Base-by-base conservation (phyloP, 371 early-diverging fungal species). In the Fennellomyces sp. region DNA sequence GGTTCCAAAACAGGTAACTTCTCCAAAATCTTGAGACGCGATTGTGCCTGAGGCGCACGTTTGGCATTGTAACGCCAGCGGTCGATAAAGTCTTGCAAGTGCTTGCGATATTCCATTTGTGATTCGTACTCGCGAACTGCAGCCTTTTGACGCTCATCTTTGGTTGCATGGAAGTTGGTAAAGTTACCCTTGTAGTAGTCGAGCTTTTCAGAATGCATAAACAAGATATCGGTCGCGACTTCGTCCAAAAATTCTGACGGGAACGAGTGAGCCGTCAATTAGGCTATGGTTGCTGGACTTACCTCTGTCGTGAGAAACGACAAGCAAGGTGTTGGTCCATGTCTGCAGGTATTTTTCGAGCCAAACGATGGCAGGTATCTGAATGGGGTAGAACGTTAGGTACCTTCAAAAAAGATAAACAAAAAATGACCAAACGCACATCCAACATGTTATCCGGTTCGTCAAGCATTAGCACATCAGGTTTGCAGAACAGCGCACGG, bases 1-100 rank as follows among this genome's bases (percentile, higher is more conserved):
- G 89, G 85, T 57, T 94, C 92, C 45, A 98, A 80, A 49, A 85
- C 92, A 2, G 97, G 97, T 33, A 99, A 74, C 66, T 98, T 98
- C 72, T 99, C 98, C 57, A 99, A 80, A 60, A 97, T 92, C 84
- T 99, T 99, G 73, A 99, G 89, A 80, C 94, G 97, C 66, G 88
- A 90, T 81, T 99, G 99, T 10, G 98, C 99, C 76, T 97, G 97
- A 26, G 97, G 91, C 21, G 97, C 96, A 57, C 98, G 86, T 66
- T 97, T 98, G 41, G 99, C 98, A 80, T 98, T 98, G 78, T 95
- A 97, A 69, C 99, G 84, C 96, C 99, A 99, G 49, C 97, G 89
- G 71, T 99, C 99, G 63, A 99, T 96, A 70, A 98, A 99, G 30
- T 93, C 97, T 72, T 97, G 95, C 64, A 97, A 75, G 77, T 97